Evolutionary conservation across 2,329 filamentous ascomycete species (phyloP), one percentile per base, ranked within the genome.

Genomic region (Gliomastix tumulicola): DNA sequence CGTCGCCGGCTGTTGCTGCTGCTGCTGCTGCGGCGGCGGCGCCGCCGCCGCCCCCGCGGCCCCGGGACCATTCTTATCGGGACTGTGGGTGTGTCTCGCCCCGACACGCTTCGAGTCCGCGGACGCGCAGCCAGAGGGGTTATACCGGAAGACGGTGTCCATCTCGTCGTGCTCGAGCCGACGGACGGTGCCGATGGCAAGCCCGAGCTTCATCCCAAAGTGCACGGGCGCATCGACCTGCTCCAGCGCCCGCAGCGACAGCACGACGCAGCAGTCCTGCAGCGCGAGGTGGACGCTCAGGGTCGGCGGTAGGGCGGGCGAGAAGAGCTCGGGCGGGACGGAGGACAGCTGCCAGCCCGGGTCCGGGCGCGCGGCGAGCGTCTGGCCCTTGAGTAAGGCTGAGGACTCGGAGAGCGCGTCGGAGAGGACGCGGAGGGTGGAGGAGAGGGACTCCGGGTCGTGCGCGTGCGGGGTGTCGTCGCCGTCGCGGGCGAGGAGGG

Each of bases 121-220:
- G 17, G 40, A 33, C 19, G 49, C 51, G 30, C 51, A 53, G 19
- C 59, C 57, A 9, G 45, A 44, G n/a, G 55, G 48, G 32, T 61
- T 59, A 48, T 72, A 96, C 5, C 65, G 68, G 57, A 94, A 96
- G 0, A 84, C 65, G 25, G 79, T 74, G 41, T 90, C 84, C 44
- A 82, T 79, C 60, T 97, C 90, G 57, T 89, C 84, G 56, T 89
- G 84, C 46, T 82, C 79, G 3, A 82, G 68, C 15, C 79, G 68
- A 9, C 78, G 65, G 11, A 76, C 58, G 0, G 76, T 80, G 30
- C 78, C 77, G 43, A 82, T 88, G 47, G 75, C 88, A 43, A 73
- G 74, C 42, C 76, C 86, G 52, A 79, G 82, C 55, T 78, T 86
- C 44, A 70, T 84, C 35, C 74, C 73, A 17, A 82, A 63, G 45